These are phyloP conservation scores for Basidiobolus meristosporus DNA, from an alignment of 371 early-diverging fungal species.

Conservation along the genomic window DNA sequence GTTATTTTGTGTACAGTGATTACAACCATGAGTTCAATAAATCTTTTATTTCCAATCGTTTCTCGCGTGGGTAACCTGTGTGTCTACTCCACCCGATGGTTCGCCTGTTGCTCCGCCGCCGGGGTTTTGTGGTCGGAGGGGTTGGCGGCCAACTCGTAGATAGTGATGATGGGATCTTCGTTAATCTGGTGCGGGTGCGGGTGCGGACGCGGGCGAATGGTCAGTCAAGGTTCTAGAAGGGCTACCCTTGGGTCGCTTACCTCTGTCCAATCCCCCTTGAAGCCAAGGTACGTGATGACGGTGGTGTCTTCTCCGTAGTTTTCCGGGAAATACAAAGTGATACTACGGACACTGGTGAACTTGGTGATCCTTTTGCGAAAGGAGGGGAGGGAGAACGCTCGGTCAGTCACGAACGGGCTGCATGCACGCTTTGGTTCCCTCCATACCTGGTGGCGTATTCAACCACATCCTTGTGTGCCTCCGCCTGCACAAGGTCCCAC, in stretches of 20 bases:
- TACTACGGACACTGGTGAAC: slow-evolving; percentile 56
- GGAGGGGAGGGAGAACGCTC: background rate
- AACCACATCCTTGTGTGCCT: slow-evolving; percentile 17
- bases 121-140: slow-evolving; percentile 63
- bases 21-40: too few relatives aligned
- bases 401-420: background rate
- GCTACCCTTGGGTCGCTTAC: slow-evolving; percentile 11
- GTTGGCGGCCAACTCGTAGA: slow-evolving; percentile 74
- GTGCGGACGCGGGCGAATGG: too few relatives aligned
- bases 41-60: too few relatives aligned
- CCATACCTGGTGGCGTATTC: slow-evolving; percentile 40
- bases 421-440: background rate
- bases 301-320: slow-evolving; percentile 65
- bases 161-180: slow-evolving; percentile 61
- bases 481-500: slow-evolving; percentile 53
- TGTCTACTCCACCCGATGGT: background rate
- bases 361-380: slow-evolving; percentile 26
- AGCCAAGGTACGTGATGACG: slow-evolving; percentile 54
- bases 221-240: background rate
- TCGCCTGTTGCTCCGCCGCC: slow-evolving; percentile 7
- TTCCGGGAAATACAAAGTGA: slow-evolving; percentile 64
- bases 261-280: slow-evolving; percentile 82
- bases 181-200: slow-evolving; percentile 24
- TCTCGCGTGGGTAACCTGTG: too few relatives aligned
- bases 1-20: too few relatives aligned